phyloP scores from a whole-genome alignment of 2,329 filamentous ascomycete species.

The Aspergillus clavatus region DNA sequence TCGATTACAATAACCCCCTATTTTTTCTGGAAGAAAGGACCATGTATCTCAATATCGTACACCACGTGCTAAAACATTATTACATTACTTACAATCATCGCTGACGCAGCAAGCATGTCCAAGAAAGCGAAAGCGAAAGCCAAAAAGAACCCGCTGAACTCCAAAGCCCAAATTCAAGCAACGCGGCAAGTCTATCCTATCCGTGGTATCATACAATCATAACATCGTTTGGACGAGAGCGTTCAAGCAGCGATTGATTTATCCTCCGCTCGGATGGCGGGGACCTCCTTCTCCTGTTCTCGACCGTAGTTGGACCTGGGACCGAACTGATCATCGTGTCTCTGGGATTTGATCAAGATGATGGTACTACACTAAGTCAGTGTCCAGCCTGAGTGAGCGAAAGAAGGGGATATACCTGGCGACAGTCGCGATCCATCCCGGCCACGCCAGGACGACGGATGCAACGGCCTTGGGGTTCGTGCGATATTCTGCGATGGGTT shows the following conservation, averaged over 20 bases:
- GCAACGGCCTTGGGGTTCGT: constrained; percentile 49
- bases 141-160: no score
- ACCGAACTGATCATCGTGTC: constrained; percentile 27
- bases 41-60: no score
- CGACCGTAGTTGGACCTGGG: constrained; percentile 10
- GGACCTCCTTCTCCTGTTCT: background rate
- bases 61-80: no score
- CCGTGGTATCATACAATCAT: no score
- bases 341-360: constrained; percentile 32
- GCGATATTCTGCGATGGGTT: constrained; percentile 36
- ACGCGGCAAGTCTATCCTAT: no score
- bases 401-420: constrained; percentile 29
- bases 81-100: no score
- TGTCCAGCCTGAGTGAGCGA: background rate
- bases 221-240: no score
- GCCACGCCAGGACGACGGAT: constrained; percentile 51
- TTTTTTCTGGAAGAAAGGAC: no score
- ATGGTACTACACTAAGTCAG: constrained; percentile 8
- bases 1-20: no score
- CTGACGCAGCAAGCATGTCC: no score
- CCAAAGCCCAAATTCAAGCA: no score
- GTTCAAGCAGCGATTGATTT: background rate
- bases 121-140: no score
- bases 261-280: background rate
- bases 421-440: constrained; percentile 47